These are phyloP conservation scores for Aspergillus brasiliensis DNA, from an alignment of 2,329 filamentous ascomycete genomes.

Conservation along the genomic window DNA sequence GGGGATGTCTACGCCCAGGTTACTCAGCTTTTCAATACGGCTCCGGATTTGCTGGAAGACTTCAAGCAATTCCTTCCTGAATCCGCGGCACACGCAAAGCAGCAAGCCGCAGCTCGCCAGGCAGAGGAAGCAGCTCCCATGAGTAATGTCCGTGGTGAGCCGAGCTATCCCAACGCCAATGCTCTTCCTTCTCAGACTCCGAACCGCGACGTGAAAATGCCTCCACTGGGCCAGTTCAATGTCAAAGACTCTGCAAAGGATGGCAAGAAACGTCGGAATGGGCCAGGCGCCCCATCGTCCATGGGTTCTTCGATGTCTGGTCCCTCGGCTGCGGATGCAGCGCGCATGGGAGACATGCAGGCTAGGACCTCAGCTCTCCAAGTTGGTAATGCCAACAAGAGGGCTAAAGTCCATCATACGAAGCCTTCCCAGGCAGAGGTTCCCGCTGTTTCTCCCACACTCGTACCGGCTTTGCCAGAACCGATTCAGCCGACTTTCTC, in stretches of 20 bases:
- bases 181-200: constrained; percentile 55
- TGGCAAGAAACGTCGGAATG: constrained; percentile 80
- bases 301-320: constrained; percentile 39
- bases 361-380: constrained; percentile 39
- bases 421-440: constrained; percentile 60
- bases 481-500: constrained; percentile 77
- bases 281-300: constrained; percentile 45
- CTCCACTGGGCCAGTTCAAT: constrained; percentile 92
- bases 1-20: constrained; percentile 98
- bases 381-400: constrained; percentile 56
- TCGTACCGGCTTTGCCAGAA: constrained; percentile 85
- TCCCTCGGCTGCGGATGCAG: constrained; percentile 32
- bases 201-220: constrained; percentile 67
- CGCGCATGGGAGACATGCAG: constrained; percentile 37
- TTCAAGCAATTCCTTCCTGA: constrained; percentile 99
- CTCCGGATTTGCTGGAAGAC: constrained; percentile 92
- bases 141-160: constrained; percentile 63
- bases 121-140: constrained; percentile 69
- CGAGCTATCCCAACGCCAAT: constrained; percentile 45
- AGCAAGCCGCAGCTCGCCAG: constrained; percentile 60
- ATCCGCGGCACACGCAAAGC: constrained; percentile 71
- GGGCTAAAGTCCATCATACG: constrained; percentile 73
- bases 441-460: constrained; percentile 74
- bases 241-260: constrained; percentile 82
- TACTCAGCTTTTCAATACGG: constrained; percentile 87